Evolutionary conservation across 805 yeast species (phyloP).

Genomic region (Starmerella khaoyaiensis): DNA sequence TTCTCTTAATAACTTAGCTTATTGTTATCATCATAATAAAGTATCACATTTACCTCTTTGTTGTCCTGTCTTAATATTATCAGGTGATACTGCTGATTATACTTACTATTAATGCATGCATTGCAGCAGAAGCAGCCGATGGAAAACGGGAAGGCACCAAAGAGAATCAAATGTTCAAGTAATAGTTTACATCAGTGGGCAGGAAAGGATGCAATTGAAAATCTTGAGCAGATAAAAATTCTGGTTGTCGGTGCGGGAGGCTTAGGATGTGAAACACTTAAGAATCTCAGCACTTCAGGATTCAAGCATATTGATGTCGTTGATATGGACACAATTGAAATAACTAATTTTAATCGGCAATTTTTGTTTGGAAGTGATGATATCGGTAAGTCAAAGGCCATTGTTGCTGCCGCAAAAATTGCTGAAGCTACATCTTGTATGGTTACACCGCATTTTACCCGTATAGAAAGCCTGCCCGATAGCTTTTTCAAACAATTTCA

Average conservation of each 20-base stretch:
- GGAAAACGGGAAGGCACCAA: too few relatives aligned
- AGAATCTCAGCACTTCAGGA: constrained; percentile 59
- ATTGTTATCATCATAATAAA: too few relatives aligned
- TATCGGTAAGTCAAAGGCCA: constrained; percentile 55
- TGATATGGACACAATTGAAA: constrained; percentile 73
- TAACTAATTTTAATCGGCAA: constrained; percentile 66
- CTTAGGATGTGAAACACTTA: constrained; percentile 66
- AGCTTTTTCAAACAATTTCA: constrained; percentile 56
- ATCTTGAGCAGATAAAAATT: constrained; percentile 9
- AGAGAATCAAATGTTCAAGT: too few relatives aligned
- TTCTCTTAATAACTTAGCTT: too few relatives aligned
- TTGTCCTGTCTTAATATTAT: too few relatives aligned
- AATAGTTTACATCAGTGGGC: constrained; percentile 1
- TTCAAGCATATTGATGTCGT: constrained; percentile 52
- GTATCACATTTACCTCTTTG: too few relatives aligned
- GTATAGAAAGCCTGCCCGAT: constrained; percentile 49
- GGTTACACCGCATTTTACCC: constrained; percentile 41
- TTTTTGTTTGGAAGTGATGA: constrained; percentile 50
- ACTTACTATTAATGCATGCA: too few relatives aligned
- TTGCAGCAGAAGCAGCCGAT: too few relatives aligned
- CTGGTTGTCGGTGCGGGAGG: constrained; percentile 66
- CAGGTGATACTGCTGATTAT: too few relatives aligned
- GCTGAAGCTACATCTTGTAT: background rate
- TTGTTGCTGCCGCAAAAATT: constrained; percentile 40
- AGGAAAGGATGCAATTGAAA: constrained; percentile 1